Evolutionary conservation across 179 eudicot genomes (phyloP), one percentile per base, ranked within the genome.

Genomic region (Corrigiola litoralis): DNA sequence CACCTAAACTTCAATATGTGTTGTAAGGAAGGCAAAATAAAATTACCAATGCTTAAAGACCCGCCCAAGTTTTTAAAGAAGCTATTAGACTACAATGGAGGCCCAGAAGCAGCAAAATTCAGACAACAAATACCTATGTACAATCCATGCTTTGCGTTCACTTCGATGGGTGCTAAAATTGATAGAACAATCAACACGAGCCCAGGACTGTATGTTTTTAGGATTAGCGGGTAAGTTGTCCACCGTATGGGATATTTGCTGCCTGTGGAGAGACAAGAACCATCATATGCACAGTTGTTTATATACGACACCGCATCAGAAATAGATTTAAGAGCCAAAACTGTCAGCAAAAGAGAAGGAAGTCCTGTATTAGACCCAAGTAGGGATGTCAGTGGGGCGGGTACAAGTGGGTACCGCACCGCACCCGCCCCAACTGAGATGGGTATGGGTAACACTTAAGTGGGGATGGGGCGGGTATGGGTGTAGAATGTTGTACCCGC

Each of bases 241-340:
- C 72, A 68, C 6, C 50, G 24, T 7, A 68, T 68, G 16, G 72
- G 72, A 4, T 67, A 46, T 5, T 25, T 67, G 0, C n/a, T 67
- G 10, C 63, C 54, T 0, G 2, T 10, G 0, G 27, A 44, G 1
- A 61, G 47, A 12, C 6, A 48, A 2, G 6, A 59, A 7, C 58
- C 38, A 32, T 23, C 23, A 14, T 67, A 21, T 25, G 47, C 72
- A 5, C 57, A 67, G 17, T 24, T 68, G 24, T 60, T 60, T 21
- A 51, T 69, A 10, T 61, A 61, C 13, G 54, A 52, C 20, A 28
- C 23, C 9, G 13, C 1, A 0, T 17, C 34, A 0, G 36, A 69
- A 17, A 9, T 27, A 12, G 4, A 38, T 10, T 42, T 33, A 6
- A 20, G 29, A 2, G 17, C 9, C 14, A 40, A 13, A 38, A 50